Percentiles rank a stretch among this genome's conserved stretches.
phyloP scores from a whole-genome alignment of 805 yeast genomes.

The Candida germanica region DNA sequence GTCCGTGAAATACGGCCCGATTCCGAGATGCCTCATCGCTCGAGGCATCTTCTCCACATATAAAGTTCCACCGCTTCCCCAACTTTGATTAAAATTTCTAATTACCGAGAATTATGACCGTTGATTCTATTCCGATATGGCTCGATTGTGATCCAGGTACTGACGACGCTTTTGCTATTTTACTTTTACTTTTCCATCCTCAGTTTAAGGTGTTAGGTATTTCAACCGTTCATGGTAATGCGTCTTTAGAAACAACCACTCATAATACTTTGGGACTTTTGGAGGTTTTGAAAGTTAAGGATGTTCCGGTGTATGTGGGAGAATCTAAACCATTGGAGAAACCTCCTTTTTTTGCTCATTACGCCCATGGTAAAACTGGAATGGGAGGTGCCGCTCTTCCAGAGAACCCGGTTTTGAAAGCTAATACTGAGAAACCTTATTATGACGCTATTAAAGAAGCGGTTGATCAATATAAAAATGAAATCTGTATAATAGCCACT shows the following conservation, averaged over 20 bases:
- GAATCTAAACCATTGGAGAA: constrained; percentile 54
- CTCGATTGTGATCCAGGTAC: constrained; percentile 92
- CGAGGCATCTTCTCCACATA: not conserved
- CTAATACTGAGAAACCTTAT: constrained; percentile 22
- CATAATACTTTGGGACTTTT: constrained; percentile 64
- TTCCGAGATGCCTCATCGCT: not conserved
- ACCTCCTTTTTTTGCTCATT: constrained; percentile 50
- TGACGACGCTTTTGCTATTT: constrained; percentile 78
- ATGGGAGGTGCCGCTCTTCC: constrained; percentile 70
- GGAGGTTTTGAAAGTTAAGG: constrained; percentile 51
- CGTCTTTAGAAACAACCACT: constrained; percentile 62
- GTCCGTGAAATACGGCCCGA: not conserved
- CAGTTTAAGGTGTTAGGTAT: constrained; percentile 59
- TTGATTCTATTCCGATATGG: constrained; percentile 60
- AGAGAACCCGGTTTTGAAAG: constrained; percentile 40
- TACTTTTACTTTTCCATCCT: constrained; percentile 61
- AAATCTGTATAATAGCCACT: constrained; percentile 63
- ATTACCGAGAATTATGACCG: constrained; percentile 15
- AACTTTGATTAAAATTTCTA: not conserved
- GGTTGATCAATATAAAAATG: constrained; percentile 40
- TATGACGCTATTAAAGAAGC: constrained; percentile 41
- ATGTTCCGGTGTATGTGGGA: constrained; percentile 68
- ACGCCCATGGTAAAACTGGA: constrained; percentile 73
- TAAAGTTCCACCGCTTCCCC: not conserved
- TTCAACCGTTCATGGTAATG: constrained; percentile 75